Percentiles rank a stretch among this genome's conserved stretches.
phyloP scores from a whole-genome alignment of 345 rosid genomes.

The Pistacia integerrima region DNA sequence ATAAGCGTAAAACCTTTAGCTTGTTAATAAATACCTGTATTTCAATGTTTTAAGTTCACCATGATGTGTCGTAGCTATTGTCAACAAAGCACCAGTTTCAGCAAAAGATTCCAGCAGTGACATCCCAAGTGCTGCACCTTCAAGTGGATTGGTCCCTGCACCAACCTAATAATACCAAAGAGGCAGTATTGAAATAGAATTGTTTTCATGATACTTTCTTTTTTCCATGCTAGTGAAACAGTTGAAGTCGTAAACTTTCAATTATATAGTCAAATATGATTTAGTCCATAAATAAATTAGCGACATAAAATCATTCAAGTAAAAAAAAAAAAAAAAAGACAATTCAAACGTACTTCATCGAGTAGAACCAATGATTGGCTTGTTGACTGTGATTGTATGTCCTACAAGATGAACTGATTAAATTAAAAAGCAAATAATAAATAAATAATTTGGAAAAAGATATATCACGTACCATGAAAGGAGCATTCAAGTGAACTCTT shows the following conservation, averaged over 20 bases:
- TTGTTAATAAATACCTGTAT: slow-evolving; percentile 59
- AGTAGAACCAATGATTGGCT: slow-evolving; percentile 77
- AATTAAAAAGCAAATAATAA: slow-evolving; percentile 5
- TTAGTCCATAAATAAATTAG: neutral
- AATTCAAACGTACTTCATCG: slow-evolving; percentile 71
- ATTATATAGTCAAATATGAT: neutral
- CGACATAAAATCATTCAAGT: neutral
- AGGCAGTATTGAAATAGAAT: neutral
- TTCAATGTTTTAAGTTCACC: slow-evolving; percentile 91
- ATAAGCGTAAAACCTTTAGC: slow-evolving; percentile 14
- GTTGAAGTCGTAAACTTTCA: neutral
- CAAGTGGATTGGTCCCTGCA: slow-evolving; percentile 97
- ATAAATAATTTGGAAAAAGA: neutral
- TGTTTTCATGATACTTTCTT: slow-evolving; percentile 10
- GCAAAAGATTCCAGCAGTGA: slow-evolving; percentile 89
- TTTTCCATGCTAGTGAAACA: neutral
- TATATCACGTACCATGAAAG: neutral
- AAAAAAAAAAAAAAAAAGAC: neutral
- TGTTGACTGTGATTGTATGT: slow-evolving; percentile 73
- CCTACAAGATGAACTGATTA: slow-evolving; percentile 49
- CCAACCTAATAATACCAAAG: slow-evolving; percentile 60
- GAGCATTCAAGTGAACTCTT: slow-evolving; percentile 16
- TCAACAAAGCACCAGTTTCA: slow-evolving; percentile 65
- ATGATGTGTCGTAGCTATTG: slow-evolving; percentile 93
- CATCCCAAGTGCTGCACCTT: slow-evolving; percentile 97